These are phyloP conservation scores for Colletotrichum sp. DNA, from an alignment of 2,329 filamentous ascomycete genomes.

Conservation along the genomic window DNA sequence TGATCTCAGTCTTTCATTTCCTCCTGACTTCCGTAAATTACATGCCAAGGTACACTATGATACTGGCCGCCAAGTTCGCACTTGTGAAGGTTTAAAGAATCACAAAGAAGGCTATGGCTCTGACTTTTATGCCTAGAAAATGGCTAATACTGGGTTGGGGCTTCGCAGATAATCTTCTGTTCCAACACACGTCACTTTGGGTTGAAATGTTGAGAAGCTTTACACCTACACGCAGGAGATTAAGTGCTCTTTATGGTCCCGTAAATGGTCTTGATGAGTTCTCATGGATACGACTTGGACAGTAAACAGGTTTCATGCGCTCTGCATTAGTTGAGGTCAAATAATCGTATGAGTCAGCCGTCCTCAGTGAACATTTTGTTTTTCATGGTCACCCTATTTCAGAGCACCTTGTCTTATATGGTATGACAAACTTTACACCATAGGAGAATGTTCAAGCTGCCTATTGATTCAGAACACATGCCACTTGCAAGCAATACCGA, in stretches of 20 bases:
- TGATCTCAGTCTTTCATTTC: neutral
- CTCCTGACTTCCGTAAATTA: neutral
- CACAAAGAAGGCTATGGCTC: neutral
- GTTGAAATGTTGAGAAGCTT: neutral
- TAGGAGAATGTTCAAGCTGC: too few species aligned
- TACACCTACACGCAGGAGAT: neutral
- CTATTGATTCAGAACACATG: too few species aligned
- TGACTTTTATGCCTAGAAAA: neutral
- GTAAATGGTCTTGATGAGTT: neutral
- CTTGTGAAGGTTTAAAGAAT: neutral
- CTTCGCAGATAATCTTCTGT: neutral
- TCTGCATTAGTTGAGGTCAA: too few species aligned
- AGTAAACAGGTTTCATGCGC: too few species aligned
- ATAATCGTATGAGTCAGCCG: too few species aligned
- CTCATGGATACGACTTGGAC: too few species aligned
- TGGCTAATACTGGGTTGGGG: neutral
- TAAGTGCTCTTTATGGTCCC: too few species aligned
- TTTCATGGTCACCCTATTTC: too few species aligned
- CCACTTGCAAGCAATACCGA: too few species aligned
- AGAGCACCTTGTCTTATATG: too few species aligned
- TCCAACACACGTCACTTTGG: neutral
- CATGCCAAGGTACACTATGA: neutral
- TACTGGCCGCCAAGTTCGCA: neutral
- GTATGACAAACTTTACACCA: too few species aligned
- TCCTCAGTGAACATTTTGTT: too few species aligned